Evolutionary conservation across 164 flowering plant species (phyloP), one percentile per base, ranked within the genome.

Genomic region (Protea cynaroides): DNA sequence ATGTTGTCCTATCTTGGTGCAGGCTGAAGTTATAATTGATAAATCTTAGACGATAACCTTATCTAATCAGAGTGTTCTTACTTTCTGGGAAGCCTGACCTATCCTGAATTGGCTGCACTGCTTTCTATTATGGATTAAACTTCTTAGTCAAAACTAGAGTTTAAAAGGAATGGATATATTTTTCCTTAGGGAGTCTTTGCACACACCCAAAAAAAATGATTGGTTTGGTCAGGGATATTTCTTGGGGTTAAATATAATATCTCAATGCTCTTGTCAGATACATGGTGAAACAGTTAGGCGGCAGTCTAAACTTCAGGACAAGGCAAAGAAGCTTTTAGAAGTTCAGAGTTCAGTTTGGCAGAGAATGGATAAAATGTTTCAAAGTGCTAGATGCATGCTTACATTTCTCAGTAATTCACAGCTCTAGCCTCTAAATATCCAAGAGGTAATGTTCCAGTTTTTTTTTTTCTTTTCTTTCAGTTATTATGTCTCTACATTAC

Each of bases 351-450:
- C 73, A 0, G 86, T 86, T 37, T 92, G 99, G 99, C 82, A 87
- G 67, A 75, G 65, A 72, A 63, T 95, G 47, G 98, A 95, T 60
- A 85, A 75, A 61, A 75, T 86, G 75, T 92, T 95, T 73, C 99
- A 95, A 62, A 81, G 83, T 69, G 53, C 89, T 22, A 75, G 98
- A 79, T 89, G 99, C 77, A 82, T 92, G 96, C 79, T 95, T 25
- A 74, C 88, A 23, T 95, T 92, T 75, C 87, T 95, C 47, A 89
- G 96, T 78, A 86, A 88, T 65, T 83, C 97, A 56, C 94, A 87
- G 65, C 84, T 92, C 34, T 78, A 38, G 69, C 11, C n/a, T 58
- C 19, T 0, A 43, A n/a, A n/a, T n/a, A n/a, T n/a, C n/a, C n/a
- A 36, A 4, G 49, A 69, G 63, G 72, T 58, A 69, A 23, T 22